Base-by-base conservation (phyloP, 192 early-diverging fungal genomes). In the Phycomyces blakesleeanus region DNA sequence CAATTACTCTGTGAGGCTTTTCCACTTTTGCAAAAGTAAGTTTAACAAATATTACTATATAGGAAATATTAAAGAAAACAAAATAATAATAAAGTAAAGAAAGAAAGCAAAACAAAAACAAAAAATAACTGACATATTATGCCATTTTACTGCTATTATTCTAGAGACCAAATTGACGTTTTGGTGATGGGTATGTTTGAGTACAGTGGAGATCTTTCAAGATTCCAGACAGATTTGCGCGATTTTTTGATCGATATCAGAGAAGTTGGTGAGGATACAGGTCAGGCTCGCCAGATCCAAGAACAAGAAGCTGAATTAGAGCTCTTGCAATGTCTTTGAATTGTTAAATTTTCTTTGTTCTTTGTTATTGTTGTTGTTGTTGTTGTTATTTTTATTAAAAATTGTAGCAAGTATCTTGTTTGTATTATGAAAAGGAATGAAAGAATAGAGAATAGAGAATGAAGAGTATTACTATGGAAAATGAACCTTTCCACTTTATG, bases 181-280 rank as follows among this genome's bases (percentile, higher is more conserved):
- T 24, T 68, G 8, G 67, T 68, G 20, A 41, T 60, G 51, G 67
- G 67, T 10, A 68, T 68, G 67, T 68, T 68, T 57, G 57, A 60
- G 24, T 68, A 68, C 52, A 68, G 67, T 26, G 54, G 54, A 25
- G 59, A 68, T 24, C 26, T 54, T 15, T 25, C 44, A 5, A 29
- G 44, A 20, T 68, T 68, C 26, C 51, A 68, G 37, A 26, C 51
- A 25, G 67, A 68, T 54, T 39, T 68, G 0, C 34, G 54, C 11
- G 67, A 68, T 49, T 68, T 68, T 42, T 44, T 68, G 20, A 55
- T 62, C 26, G 67, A 68, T 56, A 68, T 68, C 29, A 37, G 59
- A 38, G 40, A 68, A 56, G 67, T 61, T 0, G 54, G 29, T 34
- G 67, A 68, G 21, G 59, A 55, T 8, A 38, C 34, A 9, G 59